Evolutionary conservation across 306 rosid genomes (phyloP).

Genomic region (Gillenia trifoliata): DNA sequence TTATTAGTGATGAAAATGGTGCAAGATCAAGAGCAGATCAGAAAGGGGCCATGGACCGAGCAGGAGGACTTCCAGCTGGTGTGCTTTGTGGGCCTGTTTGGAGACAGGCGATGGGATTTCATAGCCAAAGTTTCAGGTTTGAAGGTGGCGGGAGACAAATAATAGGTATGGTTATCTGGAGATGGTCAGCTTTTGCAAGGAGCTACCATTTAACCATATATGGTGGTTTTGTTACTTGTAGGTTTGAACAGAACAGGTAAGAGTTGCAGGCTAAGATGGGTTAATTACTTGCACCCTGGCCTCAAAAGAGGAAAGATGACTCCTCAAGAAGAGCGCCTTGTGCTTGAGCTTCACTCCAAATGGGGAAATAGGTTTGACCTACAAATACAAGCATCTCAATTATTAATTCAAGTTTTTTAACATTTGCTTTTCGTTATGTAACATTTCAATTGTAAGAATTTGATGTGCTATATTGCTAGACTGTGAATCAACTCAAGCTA

Average conservation of each 20-base stretch:
- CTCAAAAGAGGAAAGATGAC: slow-evolving; percentile 91
- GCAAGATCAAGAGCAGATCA: slow-evolving; percentile 39
- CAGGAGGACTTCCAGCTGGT: slow-evolving; percentile 81
- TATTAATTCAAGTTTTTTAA: neutral
- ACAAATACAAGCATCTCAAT: neutral
- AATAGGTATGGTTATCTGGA: slow-evolving; percentile 58
- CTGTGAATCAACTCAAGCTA: neutral
- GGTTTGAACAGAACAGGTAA: slow-evolving; percentile 97
- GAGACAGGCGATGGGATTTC: slow-evolving; percentile 97
- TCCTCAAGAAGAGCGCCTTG: slow-evolving; percentile 79
- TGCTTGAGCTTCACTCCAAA: slow-evolving; percentile 83
- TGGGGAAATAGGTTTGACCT: slow-evolving; percentile 89
- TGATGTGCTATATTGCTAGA: neutral
- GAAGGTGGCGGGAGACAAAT: slow-evolving; percentile 98
- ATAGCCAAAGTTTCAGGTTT: slow-evolving; percentile 98
- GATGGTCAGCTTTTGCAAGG: slow-evolving; percentile 26
- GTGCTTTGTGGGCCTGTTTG: slow-evolving; percentile 74
- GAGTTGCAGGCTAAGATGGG: slow-evolving; percentile 96
- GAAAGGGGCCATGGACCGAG: slow-evolving; percentile 98
- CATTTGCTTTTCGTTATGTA: neutral
- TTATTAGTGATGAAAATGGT: slow-evolving; percentile 14
- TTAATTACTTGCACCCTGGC: slow-evolving; percentile 93
- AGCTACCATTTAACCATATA: slow-evolving; percentile 38
- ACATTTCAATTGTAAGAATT: neutral
- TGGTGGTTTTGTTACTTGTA: slow-evolving; percentile 23